Evolutionary conservation across 805 yeast genomes (phyloP), one percentile per base, ranked within the genome.

Genomic region (Suhomyces prunicola): DNA sequence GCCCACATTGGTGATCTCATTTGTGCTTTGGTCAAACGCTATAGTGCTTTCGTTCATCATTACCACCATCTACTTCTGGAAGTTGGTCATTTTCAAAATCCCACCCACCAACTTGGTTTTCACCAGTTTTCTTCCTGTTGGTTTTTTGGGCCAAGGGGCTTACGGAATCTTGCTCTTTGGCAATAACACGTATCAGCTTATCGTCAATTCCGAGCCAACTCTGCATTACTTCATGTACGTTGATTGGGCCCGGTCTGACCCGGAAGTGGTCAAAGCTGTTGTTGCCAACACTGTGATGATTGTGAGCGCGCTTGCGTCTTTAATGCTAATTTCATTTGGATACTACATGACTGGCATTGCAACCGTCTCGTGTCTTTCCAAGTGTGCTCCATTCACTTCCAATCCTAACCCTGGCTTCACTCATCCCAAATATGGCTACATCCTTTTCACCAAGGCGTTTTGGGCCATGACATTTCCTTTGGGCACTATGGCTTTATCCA

Each of bases 381-480:
- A 75, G 50, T 61, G 69, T 45, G 53, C 52, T 19, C 77, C 77
- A 10, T 72, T 75, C 51, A 65, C 76, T 10, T 57, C 56, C 29
- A 61, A 61, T 19, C 67, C 67, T 12, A 70, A 70, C 58, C 50
- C 58, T 0, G 40, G 46, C 4, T 57, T 55, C 41, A 52, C 65
- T 7, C 67, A 65, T 54, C 51, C 56, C 29, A 44, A 36, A 31
- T 48, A 59, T 39, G 70, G 65, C 19, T 53, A 61, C 39, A 56
- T 66, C 36, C 50, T 45, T 47, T 66, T 65, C 49, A 60, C 54
- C 47, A 56, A 59, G 13, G 62, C 64, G 1, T 67, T 62, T 83
- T 88, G 97, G 97, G 84, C 91, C 15, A 81, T 88, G 75, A 88
- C 97, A 57, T 91, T 91, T 85, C 97, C 97, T 4, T 62, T 90